Evolutionary conservation across 2,329 filamentous ascomycete species (phyloP).

Genomic region (Fusarium sp.): DNA sequence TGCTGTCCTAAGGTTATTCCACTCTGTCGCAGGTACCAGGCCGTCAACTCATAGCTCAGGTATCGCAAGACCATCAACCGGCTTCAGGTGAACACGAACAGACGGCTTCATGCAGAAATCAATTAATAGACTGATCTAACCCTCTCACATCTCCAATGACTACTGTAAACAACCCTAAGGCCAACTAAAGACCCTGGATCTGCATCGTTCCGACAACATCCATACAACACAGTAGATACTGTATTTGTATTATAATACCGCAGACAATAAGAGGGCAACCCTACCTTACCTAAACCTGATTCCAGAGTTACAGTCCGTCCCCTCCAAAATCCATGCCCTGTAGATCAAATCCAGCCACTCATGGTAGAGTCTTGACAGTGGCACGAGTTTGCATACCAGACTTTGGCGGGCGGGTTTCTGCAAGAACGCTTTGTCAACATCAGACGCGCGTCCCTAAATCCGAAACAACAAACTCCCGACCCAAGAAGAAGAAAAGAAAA

Average conservation of each 20-base stretch:
- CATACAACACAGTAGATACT: neutral
- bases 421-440: slow-evolving; percentile 26
- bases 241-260: neutral
- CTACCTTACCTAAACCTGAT: slow-evolving; percentile 10
- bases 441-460: slow-evolving; percentile 38
- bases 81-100: slow-evolving; percentile 43
- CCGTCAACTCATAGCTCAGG: slow-evolving; percentile 24
- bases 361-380: slow-evolving; percentile 28
- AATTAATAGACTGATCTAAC: neutral
- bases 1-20: slow-evolving; percentile 1
- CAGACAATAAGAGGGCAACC: neutral
- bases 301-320: slow-evolving; percentile 12
- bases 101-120: slow-evolving; percentile 13
- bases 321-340: slow-evolving; percentile 18
- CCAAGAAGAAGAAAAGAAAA: neutral
- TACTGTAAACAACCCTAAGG: neutral
- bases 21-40: neutral
- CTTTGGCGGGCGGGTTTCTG: slow-evolving; percentile 23
- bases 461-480: slow-evolving; percentile 37
- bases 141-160: neutral
- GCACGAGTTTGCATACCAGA: slow-evolving; percentile 43
- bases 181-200: neutral
- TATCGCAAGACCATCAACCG: slow-evolving; percentile 28
- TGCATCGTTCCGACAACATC: neutral
- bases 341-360: slow-evolving; percentile 19